phyloP scores from a whole-genome alignment of 179 eudicot species.

The Silene noctiflora region DNA sequence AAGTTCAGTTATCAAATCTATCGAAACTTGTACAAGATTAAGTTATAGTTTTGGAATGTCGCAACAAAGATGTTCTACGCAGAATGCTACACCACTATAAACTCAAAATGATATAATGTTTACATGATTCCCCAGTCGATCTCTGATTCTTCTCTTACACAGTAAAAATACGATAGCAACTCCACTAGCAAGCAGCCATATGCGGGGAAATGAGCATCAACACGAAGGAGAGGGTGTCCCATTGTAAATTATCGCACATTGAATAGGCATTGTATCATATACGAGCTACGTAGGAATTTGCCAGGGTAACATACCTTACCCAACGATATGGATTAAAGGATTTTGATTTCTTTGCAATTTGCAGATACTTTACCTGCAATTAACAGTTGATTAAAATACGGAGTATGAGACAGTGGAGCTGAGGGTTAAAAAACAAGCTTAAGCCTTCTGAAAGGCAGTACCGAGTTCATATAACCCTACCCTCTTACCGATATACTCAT shows the following conservation, averaged over 20 bases:
- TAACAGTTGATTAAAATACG: neutral
- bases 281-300: conserved; percentile 93
- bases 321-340: conserved; percentile 85
- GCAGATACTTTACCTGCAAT: conserved; percentile 83
- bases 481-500: no score
- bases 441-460: neutral
- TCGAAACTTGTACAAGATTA: conserved; percentile 1
- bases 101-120: neutral
- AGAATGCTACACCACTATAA: no score
- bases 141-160: neutral
- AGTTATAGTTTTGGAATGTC: neutral
- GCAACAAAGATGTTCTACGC: conserved; percentile 1
- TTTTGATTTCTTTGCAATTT: conserved; percentile 84
- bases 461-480: no score
- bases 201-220: neutral
- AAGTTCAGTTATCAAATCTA: neutral
- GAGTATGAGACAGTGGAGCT: neutral
- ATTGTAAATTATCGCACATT: neutral
- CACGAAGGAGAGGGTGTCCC: neutral
- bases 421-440: neutral
- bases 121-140: neutral
- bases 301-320: conserved; percentile 94
- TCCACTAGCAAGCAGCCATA: no score
- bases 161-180: neutral
- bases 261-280: conserved; percentile 31